Conservation (phyloP, 1,284 basidiomycete genomes). For the Ganoderma leucocontextum region DNA sequence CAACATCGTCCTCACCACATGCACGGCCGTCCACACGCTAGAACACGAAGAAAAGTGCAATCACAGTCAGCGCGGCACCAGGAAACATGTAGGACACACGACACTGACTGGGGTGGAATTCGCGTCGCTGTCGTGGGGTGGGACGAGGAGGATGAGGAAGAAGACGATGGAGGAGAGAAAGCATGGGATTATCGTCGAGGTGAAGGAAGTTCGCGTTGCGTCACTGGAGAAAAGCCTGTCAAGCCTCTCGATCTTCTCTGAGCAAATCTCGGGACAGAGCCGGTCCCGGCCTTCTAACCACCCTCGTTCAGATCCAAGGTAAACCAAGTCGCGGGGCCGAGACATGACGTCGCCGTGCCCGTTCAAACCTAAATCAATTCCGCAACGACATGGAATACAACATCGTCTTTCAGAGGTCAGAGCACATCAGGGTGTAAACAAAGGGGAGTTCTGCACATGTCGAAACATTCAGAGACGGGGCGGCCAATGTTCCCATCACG, state of each 20-base stretch:
- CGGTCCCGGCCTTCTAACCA: not conserved
- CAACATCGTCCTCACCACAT: not conserved
- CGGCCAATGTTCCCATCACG: conserved; percentile 14
- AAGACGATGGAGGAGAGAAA: not conserved
- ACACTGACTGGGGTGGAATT: not conserved
- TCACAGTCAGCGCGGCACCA: not conserved
- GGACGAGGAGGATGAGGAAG: not conserved
- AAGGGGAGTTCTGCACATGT: not conserved
- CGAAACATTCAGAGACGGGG: not conserved
- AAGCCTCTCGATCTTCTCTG: not conserved
- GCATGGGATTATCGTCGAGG: not conserved
- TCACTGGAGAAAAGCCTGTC: conserved; percentile 5
- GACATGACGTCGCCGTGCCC: not conserved
- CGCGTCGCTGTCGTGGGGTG: not conserved
- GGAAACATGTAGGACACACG: not conserved
- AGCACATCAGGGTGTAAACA: not conserved
- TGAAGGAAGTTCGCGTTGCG: conserved; percentile 2
- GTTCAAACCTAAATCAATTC: not conserved
- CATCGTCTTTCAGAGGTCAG: not conserved
- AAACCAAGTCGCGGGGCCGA: too few species aligned
- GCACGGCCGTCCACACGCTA: not conserved
- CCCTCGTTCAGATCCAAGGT: not conserved
- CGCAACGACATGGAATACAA: not conserved
- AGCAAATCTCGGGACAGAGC: not conserved
- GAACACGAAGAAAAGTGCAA: not conserved